Base-by-base conservation (phyloP, 805 yeast species). In the Lachancea meyersii region DNA sequence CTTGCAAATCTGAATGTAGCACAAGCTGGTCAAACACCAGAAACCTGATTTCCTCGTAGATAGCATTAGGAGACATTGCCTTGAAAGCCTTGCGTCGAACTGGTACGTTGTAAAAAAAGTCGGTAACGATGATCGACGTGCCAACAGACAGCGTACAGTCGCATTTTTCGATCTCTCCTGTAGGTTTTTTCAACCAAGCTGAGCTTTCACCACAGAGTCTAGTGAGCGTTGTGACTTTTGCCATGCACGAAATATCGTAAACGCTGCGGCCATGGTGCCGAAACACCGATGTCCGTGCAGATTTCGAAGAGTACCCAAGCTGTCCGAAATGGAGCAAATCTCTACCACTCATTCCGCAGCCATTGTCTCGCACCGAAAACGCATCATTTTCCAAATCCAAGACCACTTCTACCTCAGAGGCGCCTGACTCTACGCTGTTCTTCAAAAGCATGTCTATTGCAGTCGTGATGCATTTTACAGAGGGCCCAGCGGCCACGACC, bases 251-350 rank as follows among this genome's bases (percentile, higher is more conserved):
- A 3, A 86, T 63, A 0, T 81, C 70, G 40, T 70, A 65, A 14
- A 86, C 50, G 0, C 93, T 83, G 50, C 80, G 84, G 1, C 95
- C 95, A 38, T 85, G 69, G 54, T 80, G 84, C 1, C 95, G 95
- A 49, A 70, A 75, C 0, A 82, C 75, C 1, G 41, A 40, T 6
- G 23, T 8, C 14, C 10, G 4, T 10, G 18, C 20, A 16, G 19
- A 34, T 51, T 82, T 85, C 0, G 89, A 80, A 0, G 91, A 82
- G 43, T 63, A 64, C 52, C 75, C 67, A 16, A 70, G 61, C 11
- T 48, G 38, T 0, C 83, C 87, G 1, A 83, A 54, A 1, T 50
- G 31, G 1, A 52, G 61, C 38, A 84, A 53, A 35, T 80, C 80
- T 0, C 53, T 66, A 0, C 70, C 68, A 4, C 49, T 44, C 2